Conservation (phyloP, 257 asterid species). For the Penstemon newberryi region DNA sequence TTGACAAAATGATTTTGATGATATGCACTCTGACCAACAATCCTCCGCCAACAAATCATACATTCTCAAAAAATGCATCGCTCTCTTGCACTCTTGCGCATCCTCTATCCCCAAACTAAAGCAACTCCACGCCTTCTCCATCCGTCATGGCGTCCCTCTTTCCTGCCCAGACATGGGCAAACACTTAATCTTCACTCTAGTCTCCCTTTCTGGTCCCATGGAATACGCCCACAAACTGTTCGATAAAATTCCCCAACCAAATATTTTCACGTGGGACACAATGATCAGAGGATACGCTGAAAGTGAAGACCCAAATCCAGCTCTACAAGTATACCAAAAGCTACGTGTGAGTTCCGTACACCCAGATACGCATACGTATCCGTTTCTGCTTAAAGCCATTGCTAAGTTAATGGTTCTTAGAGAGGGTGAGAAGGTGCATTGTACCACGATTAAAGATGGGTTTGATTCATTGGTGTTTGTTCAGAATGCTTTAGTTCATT, state of each 20-base stretch:
- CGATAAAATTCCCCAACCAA: slow-evolving; percentile 52
- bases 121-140: slow-evolving; percentile 73
- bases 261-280: slow-evolving; percentile 75
- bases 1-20: no score
- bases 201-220: slow-evolving; percentile 70
- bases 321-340: slow-evolving; percentile 46
- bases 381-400: slow-evolving; percentile 73
- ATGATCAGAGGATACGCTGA: slow-evolving; percentile 88
- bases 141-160: slow-evolving; percentile 62
- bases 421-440: slow-evolving; percentile 77
- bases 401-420: slow-evolving; percentile 49
- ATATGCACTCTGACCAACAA: no score
- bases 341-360: slow-evolving; percentile 38
- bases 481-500: slow-evolving; percentile 73
- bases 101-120: slow-evolving; percentile 54
- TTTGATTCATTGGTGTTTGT: slow-evolving; percentile 68
- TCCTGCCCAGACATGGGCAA: slow-evolving; percentile 63
- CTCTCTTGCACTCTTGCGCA: slow-evolving; percentile 67
- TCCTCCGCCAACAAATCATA: slow-evolving; percentile 36
- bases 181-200: slow-evolving; percentile 55
- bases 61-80: slow-evolving; percentile 66
- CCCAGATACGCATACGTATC: slow-evolving; percentile 77
- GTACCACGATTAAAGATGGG: slow-evolving; percentile 59
- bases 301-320: slow-evolving; percentile 66
- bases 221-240: slow-evolving; percentile 58